Percentiles rank a stretch among this genome's conserved stretches.
These are phyloP conservation scores for Afroboletus lepidellus DNA, from an alignment of 1,284 basidiomycete genomes.

Conservation along the genomic window DNA sequence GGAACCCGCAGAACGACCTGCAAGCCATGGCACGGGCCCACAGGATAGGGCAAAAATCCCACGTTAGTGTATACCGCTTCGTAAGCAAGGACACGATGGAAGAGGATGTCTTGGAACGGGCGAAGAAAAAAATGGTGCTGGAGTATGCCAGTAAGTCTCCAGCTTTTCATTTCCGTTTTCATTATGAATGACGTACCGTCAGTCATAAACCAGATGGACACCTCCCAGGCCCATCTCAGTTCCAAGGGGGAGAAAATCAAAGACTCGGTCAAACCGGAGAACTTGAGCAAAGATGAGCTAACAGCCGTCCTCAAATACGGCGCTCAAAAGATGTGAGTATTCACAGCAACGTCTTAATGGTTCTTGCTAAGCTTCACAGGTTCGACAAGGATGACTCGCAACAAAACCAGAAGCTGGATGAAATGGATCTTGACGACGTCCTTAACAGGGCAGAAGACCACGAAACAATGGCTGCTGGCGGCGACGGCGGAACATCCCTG, in stretches of 20 bases:
- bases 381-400: conserved; percentile 95
- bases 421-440: conserved; percentile 99
- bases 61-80: conserved; percentile 97
- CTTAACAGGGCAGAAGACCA: conserved; percentile 96
- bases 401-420: conserved; percentile 95
- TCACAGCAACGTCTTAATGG: conserved; percentile 9
- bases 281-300: conserved; percentile 96
- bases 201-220: conserved; percentile 99
- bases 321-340: conserved; percentile 88
- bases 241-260: conserved; percentile 68
- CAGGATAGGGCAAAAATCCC: conserved; percentile 95
- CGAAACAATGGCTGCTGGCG: conserved; percentile 84
- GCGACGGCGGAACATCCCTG: conserved; percentile 80
- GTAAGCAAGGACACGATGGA: conserved; percentile 99
- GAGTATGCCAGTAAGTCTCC: conserved; percentile 92
- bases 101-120: conserved; percentile 96
- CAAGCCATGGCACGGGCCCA: conserved; percentile 99
- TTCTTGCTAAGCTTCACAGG: conserved; percentile 41
- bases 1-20: conserved; percentile 98
- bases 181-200: conserved; percentile 13
- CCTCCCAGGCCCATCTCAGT: conserved; percentile 93
- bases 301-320: conserved; percentile 99
- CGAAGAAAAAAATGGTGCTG: conserved; percentile 99
- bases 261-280: conserved; percentile 77
- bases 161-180: conserved; percentile 7